phyloP scores from a whole-genome alignment of 495 filamentous ascomycete genomes.

The Talaromyces adpressus region DNA sequence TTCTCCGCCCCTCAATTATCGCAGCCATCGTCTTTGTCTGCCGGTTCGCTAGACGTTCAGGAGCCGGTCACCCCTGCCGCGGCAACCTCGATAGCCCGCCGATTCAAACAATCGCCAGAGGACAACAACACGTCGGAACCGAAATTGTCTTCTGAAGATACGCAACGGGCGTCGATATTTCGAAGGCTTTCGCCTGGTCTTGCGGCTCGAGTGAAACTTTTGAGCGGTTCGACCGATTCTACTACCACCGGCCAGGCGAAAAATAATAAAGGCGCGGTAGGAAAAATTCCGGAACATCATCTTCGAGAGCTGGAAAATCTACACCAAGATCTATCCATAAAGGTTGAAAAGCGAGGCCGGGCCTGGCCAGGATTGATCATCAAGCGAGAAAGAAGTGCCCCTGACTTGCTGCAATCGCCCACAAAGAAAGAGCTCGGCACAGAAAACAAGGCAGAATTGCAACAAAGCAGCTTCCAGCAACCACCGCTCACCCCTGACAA shows the following conservation, averaged over 20 bases:
- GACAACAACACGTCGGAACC: not conserved
- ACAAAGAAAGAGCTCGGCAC: conserved; percentile 17
- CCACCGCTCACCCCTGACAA: not conserved
- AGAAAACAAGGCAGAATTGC: conserved; percentile 4
- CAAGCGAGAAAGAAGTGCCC: conserved; percentile 11
- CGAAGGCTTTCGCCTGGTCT: conserved; percentile 58
- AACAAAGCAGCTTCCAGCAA: conserved; percentile 6
- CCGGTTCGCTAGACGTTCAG: not conserved
- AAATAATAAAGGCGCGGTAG: conserved; percentile 42
- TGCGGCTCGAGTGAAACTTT: conserved; percentile 66
- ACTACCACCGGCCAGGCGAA: conserved; percentile 20
- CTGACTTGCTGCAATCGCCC: conserved; percentile 15
- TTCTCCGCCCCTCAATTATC: conserved; percentile 14
- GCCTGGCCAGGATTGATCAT: conserved; percentile 49
- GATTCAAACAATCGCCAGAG: not conserved
- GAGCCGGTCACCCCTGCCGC: not conserved
- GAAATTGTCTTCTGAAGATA: not conserved
- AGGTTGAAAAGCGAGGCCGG: conserved; percentile 53
- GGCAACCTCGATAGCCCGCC: not conserved
- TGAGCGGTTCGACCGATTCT: conserved; percentile 52
- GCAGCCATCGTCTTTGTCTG: not conserved
- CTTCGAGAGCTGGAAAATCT: conserved; percentile 59
- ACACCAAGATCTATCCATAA: conserved; percentile 50
- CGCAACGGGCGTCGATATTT: conserved; percentile 27
- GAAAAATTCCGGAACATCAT: conserved; percentile 68